A percentile compares a stretch with the other conserved stretches of the same genome.
phyloP scores from a whole-genome alignment of 768 basidiomycete genomes.

The Saitozyma sp. region DNA sequence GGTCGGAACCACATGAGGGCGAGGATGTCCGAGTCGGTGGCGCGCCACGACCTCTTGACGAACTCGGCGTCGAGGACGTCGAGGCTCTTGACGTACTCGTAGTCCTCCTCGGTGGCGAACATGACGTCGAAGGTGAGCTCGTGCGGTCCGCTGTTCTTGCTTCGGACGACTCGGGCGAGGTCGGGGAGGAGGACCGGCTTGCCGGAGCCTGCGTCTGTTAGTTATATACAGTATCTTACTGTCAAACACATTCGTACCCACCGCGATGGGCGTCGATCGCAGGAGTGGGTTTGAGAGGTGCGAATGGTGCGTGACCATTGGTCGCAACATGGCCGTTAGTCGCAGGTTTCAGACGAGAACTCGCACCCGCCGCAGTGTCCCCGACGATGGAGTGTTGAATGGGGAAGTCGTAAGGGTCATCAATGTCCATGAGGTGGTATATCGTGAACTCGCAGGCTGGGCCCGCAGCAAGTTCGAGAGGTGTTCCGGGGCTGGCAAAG shows the following conservation, averaged over 20 bases:
- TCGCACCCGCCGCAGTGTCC: no score
- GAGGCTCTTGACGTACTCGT: slow-evolving; percentile 5
- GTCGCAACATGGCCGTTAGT: no score
- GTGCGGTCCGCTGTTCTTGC: slow-evolving; percentile 12
- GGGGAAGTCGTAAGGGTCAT: slow-evolving; percentile 5
- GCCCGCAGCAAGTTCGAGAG: slow-evolving; percentile 3
- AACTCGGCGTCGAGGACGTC: slow-evolving; percentile 3
- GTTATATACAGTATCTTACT: no score
- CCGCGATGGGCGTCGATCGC: no score
- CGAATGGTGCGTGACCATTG: no score
- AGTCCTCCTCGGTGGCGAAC: slow-evolving; percentile 9
- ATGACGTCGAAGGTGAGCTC: slow-evolving; percentile 17
- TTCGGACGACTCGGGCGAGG: slow-evolving; percentile 11
- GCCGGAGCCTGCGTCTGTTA: no score
- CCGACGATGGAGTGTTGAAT: neutral
- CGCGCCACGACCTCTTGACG: neutral
- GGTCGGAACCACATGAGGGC: neutral
- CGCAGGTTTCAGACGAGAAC: no score
- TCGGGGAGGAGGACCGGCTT: slow-evolving; percentile 3
- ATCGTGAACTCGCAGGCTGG: slow-evolving; percentile 9
- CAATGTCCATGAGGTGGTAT: slow-evolving; percentile 8
- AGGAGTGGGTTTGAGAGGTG: no score
- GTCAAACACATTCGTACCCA: no score
- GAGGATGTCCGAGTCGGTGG: slow-evolving; percentile 1
- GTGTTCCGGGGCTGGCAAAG: slow-evolving; percentile 4